Conservation (phyloP, 805 yeast species). For the Pichia cephalocereana region DNA sequence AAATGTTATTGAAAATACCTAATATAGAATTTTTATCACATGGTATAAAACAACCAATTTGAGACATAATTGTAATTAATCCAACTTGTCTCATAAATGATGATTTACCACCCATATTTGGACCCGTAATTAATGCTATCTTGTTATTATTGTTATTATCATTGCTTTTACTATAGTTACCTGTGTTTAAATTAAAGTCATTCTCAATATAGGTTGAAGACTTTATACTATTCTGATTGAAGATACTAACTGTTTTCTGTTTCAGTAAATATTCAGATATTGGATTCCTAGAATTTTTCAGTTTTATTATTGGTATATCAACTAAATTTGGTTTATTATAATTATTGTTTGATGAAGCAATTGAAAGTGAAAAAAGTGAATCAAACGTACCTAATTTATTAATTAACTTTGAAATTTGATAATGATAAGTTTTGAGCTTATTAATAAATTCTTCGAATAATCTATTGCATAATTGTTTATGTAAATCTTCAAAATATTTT, state of each 20-base stretch:
- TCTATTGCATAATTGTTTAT: conserved; percentile 36
- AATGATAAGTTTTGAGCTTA: conserved; percentile 30
- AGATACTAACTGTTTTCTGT: not conserved
- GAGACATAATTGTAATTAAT: conserved; percentile 60
- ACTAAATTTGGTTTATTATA: conserved; percentile 45
- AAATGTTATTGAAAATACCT: conserved; percentile 52
- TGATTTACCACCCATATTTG: conserved; percentile 85
- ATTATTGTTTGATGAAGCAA: conserved; percentile 39
- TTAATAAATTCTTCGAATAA: conserved; percentile 36
- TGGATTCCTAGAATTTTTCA: conserved; percentile 44
- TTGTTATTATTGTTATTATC: conserved; percentile 29
- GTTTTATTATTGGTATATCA: conserved; percentile 37
- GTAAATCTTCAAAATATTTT: conserved; percentile 51
- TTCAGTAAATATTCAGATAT: conserved; percentile 18
- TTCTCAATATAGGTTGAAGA: conserved; percentile 52
- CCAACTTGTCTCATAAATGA: conserved; percentile 71
- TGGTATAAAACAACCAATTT: conserved; percentile 70
- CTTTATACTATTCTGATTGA: not conserved
- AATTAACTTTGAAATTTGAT: conserved; percentile 34
- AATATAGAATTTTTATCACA: conserved; percentile 43
- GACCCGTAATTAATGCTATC: conserved; percentile 67
- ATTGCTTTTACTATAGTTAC: conserved; percentile 6
- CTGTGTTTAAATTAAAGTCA: conserved; percentile 37
- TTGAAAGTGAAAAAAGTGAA: conserved; percentile 57
- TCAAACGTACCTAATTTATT: conserved; percentile 48